A percentile compares a stretch with the other conserved stretches of the same genome.
These are phyloP conservation scores for Podospora comata DNA, from an alignment of 495 filamentous ascomycete species.

Conservation along the genomic window DNA sequence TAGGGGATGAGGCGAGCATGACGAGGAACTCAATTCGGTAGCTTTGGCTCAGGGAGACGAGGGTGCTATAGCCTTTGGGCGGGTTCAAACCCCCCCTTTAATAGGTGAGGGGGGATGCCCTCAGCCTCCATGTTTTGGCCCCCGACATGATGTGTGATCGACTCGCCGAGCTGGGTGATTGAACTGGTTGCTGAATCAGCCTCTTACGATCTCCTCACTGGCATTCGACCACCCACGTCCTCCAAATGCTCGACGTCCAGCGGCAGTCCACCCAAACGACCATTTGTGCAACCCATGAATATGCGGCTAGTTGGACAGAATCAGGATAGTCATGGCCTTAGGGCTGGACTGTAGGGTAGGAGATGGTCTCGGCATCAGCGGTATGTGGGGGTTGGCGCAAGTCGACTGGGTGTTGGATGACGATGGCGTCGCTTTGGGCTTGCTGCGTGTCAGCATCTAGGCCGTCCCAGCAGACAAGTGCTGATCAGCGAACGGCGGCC, in stretches of 20 bases:
- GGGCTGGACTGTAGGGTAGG: constrained; percentile 5
- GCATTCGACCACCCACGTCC: constrained; percentile 2
- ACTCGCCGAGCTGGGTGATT: neutral
- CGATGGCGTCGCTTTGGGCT: constrained; percentile 1
- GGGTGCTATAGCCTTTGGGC: neutral
- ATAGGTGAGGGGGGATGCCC: neutral
- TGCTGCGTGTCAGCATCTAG: constrained; percentile 15
- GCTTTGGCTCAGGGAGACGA: neutral
- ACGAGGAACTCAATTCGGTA: neutral
- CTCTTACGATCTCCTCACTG: constrained; percentile 12
- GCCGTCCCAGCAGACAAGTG: neutral
- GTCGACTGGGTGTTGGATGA: constrained; percentile 2
- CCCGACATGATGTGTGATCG: neutral
- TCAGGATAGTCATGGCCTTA: neutral
- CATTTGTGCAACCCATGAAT: neutral
- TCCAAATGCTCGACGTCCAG: neutral
- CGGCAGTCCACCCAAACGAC: constrained; percentile 3
- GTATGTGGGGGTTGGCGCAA: neutral
- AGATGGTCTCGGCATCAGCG: constrained; percentile 9
- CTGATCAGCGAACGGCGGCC: neutral
- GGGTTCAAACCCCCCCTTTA: neutral
- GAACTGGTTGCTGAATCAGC: constrained; percentile 25
- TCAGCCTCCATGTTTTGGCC: constrained; percentile 5
- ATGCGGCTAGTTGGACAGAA: constrained; percentile 4
- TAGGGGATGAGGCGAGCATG: constrained; percentile 24